These are phyloP conservation scores for Ophiostoma sp. DNA, from an alignment of 2,329 filamentous ascomycete genomes.

Conservation along the genomic window DNA sequence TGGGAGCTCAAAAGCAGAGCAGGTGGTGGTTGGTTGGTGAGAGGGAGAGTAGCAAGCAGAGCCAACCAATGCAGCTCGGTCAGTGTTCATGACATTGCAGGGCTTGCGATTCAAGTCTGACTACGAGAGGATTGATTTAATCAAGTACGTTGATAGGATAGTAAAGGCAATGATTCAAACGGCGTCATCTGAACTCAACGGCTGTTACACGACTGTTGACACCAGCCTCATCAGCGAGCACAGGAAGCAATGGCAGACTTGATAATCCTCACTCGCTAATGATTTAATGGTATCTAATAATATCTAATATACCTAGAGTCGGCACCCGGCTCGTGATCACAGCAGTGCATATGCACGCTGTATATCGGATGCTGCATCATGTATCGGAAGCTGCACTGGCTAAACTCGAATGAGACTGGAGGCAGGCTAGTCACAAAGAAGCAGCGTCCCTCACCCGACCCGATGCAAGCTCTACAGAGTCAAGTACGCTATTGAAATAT, in stretches of 20 bases:
- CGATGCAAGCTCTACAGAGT: too few species aligned
- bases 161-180: background rate
- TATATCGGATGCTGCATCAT: background rate
- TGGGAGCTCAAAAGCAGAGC: background rate
- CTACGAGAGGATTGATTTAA: background rate
- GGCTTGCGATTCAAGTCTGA: too few species aligned
- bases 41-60: background rate
- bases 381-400: background rate
- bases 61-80: background rate
- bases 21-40: background rate
- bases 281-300: background rate
- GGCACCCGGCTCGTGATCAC: background rate
- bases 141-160: background rate
- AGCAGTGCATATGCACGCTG: background rate
- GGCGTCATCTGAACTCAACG: background rate
- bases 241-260: too few species aligned
- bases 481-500: too few species aligned
- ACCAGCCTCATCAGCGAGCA: too few species aligned
- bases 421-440: background rate
- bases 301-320: background rate
- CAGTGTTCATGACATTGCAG: too few species aligned
- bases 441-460: slow-evolving; percentile 1
- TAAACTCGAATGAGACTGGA: background rate
- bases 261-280: too few species aligned
- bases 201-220: background rate